Evolutionary conservation across 441 rosid species (phyloP).

Genomic region (Erodium moschatum): DNA sequence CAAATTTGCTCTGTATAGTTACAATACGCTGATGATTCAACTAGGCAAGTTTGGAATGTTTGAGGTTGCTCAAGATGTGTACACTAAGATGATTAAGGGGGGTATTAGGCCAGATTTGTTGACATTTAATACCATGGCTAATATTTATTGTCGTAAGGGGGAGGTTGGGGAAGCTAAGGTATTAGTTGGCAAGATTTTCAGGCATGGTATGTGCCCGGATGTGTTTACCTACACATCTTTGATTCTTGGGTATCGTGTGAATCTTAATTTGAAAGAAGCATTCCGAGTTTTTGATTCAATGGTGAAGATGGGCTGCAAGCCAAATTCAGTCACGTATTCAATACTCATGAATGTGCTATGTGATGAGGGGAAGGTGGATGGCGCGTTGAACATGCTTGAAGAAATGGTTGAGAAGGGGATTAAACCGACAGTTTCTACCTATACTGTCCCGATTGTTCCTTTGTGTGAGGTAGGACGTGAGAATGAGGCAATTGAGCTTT

Average conservation of each 20-base stretch:
- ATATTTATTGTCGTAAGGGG: constrained; percentile 45
- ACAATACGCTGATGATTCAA: constrained; percentile 49
- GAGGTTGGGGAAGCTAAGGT: constrained; percentile 40
- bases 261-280: constrained; percentile 36
- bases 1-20: constrained; percentile 18
- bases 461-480: constrained; percentile 44
- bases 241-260: constrained; percentile 60
- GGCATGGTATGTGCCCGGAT: constrained; percentile 41
- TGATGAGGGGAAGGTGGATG: constrained; percentile 38
- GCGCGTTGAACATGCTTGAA: constrained; percentile 42
- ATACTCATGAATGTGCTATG: constrained; percentile 50
- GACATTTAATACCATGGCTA: constrained; percentile 49
- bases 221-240: constrained; percentile 47
- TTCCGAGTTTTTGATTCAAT: constrained; percentile 42
- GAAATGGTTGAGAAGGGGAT: constrained; percentile 46
- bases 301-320: constrained; percentile 46
- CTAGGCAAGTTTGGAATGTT: constrained; percentile 48
- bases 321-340: constrained; percentile 45
- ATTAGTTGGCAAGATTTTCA: constrained; percentile 36
- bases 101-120: constrained; percentile 47
- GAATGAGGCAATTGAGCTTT: constrained; percentile 38
- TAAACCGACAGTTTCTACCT: constrained; percentile 42
- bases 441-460: constrained; percentile 39
- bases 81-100: constrained; percentile 30
- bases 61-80: constrained; percentile 35